Base-by-base conservation (phyloP, 768 basidiomycete genomes). In the Fomitopsis pulvina region DNA sequence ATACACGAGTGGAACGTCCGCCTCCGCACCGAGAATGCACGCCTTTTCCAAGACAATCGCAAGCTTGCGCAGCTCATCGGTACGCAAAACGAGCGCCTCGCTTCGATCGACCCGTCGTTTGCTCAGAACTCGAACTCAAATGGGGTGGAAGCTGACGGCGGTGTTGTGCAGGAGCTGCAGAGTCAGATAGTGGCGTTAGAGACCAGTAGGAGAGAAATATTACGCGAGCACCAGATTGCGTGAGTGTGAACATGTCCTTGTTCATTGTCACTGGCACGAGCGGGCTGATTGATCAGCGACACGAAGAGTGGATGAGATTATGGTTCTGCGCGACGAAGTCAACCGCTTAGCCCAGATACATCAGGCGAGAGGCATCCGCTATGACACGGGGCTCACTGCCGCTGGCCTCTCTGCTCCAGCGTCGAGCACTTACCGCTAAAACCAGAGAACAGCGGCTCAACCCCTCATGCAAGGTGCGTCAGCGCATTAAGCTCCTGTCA, bases 1-100 rank as follows among this genome's bases (percentile, higher is more conserved):
- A 52, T 68, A 16, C 51, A 71, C 27, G 67, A 73, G 44, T 52
- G 55, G 62, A 54, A 45, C 47, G 48, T 37, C n/a, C 48, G 54
- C 6, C 47, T 63, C 22, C 30, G 51, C 14, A 28, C 28, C 32
- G 60, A 67, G 7, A 69, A 69, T 37, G 34, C 57, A 46, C 68
- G 61, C 48, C 51, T 75, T 32, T 73, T 63, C 47, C 54, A 66
- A 27, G 73, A 75, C 52, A 75, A 75, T 50, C 56, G 52, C 37
- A 59, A 50, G n/a, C 63, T 68, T 3, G 61, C 67, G 0, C 53
- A 56, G 37, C 51, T 58, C 1, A 57, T 70, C 26, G 59, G 60
- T 30, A 46, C 45, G 29, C 66, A 71, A 47, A 63, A 68, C 29
- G 62, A 66, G 20, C 67, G 63, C 18, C 40, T 68, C 10, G 27